Conservation (phyloP, 1,284 basidiomycete genomes). For the Sporisorium sorghi region DNA sequence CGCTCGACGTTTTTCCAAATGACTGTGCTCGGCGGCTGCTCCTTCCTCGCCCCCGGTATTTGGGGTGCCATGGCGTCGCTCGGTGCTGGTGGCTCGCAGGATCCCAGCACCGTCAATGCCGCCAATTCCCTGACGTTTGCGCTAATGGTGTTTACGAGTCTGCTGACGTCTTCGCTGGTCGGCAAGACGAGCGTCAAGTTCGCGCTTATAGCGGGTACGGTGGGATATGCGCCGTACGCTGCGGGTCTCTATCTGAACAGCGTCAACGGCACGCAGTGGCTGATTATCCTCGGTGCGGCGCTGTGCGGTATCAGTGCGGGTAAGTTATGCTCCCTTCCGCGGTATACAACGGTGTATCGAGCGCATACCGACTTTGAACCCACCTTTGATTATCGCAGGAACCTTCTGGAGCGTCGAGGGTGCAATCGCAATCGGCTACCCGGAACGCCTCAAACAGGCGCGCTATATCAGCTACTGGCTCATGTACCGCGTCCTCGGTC, state of each 20-base stretch:
- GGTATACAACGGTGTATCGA: no score
- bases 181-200: conserved; percentile 60
- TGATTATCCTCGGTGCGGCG: conserved; percentile 69
- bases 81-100: conserved; percentile 66
- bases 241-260: conserved; percentile 67
- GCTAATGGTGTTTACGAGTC: conserved; percentile 68
- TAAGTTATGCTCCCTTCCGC: no score
- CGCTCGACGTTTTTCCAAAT: conserved; percentile 59
- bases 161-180: conserved; percentile 53
- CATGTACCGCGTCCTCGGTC: conserved; percentile 64
- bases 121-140: conserved; percentile 69
- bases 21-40: conserved; percentile 67
- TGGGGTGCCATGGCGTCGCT: conserved; percentile 68
- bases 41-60: conserved; percentile 68
- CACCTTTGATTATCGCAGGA: conserved; percentile 7
- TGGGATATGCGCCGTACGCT: conserved; percentile 68
- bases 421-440: conserved; percentile 61
- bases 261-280: conserved; percentile 62
- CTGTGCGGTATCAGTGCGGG: conserved; percentile 68
- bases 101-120: conserved; percentile 66
- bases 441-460: conserved; percentile 64
- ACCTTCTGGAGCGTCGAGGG: conserved; percentile 67
- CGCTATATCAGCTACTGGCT: conserved; percentile 69
- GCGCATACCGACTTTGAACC: no score
- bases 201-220: conserved; percentile 62